Evolutionary conservation across 495 filamentous ascomycete species (phyloP), one percentile per base, ranked within the genome.

Genomic region (Letharia lupina): DNA sequence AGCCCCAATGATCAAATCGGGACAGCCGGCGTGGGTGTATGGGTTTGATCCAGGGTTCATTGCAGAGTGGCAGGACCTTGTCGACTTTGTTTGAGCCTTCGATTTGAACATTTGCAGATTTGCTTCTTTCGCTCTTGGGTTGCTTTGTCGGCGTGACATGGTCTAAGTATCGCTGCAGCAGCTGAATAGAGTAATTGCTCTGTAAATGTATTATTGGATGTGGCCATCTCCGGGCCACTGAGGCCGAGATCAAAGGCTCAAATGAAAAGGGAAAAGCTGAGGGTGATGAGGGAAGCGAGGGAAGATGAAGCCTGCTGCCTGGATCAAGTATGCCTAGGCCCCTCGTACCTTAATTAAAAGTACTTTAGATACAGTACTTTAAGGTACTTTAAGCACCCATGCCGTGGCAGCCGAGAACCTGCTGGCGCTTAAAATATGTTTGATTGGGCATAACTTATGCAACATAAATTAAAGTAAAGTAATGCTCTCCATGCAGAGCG

Each of bases 11-110:
- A 66, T 69, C 47, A 62, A 70, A 45, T 58, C 57, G 11, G 61
- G 68, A 28, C 74, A 79, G 58, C 80, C 81, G 18, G 73, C 67
- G 4, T 83, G 81, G 81, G 71, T 81, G 15, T 71, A 77, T 37
- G 77, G 80, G 20, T 77, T 82, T 62, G 79, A 83, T 56, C 65
- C 76, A 10, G 80, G 78, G 18, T 62, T 83, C 47, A 73, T 84
- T 59, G 71, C 82, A 44, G 73, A 77, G 48, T 77, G 81, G 54
- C 77, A 81, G 65, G 80, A 78, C 12, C 75, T 70, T 68, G 80
- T 82, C 33, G 80, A 80, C 13, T 83, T 84, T 72, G 74, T 84
- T 69, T 67, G 72, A 64, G 68, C 63, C 67, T 28, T 69, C 66
- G 35, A 68, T 67, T 28, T 69, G 69, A 47, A 67, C 67, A 54